Evolutionary conservation across 805 yeast genomes (phyloP), one percentile per base, ranked within the genome.

Genomic region (Wickerhamomyces strasburgensis): DNA sequence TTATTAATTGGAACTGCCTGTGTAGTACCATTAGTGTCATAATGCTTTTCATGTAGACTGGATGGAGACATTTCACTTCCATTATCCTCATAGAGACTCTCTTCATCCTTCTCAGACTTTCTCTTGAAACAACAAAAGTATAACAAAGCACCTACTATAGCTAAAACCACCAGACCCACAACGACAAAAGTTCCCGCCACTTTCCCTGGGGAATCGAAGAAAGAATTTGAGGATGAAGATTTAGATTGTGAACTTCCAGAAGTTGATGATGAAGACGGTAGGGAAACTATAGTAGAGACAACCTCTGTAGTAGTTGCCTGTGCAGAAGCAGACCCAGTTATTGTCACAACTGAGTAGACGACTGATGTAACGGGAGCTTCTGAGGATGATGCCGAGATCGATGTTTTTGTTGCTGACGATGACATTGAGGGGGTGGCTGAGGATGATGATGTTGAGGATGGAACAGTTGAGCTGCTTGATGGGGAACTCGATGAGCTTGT

Each of bases 171-270:
- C 4, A 84, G 44, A 1, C 87, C 93, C 14, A 84, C 93, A 0
- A 74, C 88, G 2, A 80, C 73, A 58, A 84, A 84, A 0, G 83
- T 79, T 2, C 93, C 94, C 0, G 89, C 93, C 1, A 84, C 90
- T 50, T 80, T 80, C 0, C 89, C 90, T 26, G 70, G 72, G 27
- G 73, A 64, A 38, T 72, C 67, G 61, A 80, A 84, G 54, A 81
- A 84, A 3, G 76, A 61, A 19, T 51, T 37, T 6, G 49, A 42
- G 32, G 9, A 50, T 18, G 5, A 49, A 31, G n/a, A 52, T 29
- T 6, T 46, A n/a, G 9, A 53, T n/a, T 4, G 51, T 18, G 13
- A 19, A 5, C 6, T 14, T 11, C 46, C 34, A 4, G 42, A 15
- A 6, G 44, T 25, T 1, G 51, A 19, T 11, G 58, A 39, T 4